phyloP scores from a whole-genome alignment of 345 rosid species.

The Camelina neglecta region DNA sequence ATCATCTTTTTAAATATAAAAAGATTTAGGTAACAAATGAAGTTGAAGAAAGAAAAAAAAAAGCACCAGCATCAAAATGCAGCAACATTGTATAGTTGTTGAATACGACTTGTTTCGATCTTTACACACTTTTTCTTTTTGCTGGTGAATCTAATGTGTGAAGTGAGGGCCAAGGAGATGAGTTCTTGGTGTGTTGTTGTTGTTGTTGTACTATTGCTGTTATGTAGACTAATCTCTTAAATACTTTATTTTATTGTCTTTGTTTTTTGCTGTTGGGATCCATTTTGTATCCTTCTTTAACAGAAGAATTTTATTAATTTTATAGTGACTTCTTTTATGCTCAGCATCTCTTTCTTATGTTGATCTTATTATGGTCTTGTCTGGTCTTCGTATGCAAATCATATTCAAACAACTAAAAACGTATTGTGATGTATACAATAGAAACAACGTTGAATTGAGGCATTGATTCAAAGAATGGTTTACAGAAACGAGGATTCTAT shows the following conservation, averaged over 20 bases:
- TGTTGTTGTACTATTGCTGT: slow-evolving; percentile 25
- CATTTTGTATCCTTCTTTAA: slow-evolving; percentile 32
- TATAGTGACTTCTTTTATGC: not conserved
- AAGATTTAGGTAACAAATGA: slow-evolving; percentile 38
- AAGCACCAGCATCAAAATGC: slow-evolving; percentile 25
- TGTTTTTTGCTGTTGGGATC: slow-evolving; percentile 9
- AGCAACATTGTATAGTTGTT: slow-evolving; percentile 40
- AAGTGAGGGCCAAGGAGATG: slow-evolving; percentile 27
- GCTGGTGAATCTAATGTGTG: slow-evolving; percentile 42
- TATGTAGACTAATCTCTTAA: slow-evolving; percentile 44
- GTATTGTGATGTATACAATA: not conserved
- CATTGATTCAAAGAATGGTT: slow-evolving; percentile 8
- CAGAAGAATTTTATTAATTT: slow-evolving; percentile 32
- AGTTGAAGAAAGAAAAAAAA: slow-evolving; percentile 10
- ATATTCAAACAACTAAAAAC: not conserved
- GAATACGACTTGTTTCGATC: slow-evolving; percentile 22
- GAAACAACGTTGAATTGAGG: not conserved
- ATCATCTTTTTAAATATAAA: slow-evolving; percentile 5
- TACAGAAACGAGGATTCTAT: slow-evolving; percentile 27
- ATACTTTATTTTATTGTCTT: not conserved
- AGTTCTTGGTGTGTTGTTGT: slow-evolving; percentile 41
- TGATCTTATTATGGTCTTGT: not conserved
- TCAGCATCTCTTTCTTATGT: not conserved
- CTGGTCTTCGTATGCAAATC: not conserved
- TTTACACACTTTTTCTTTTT: slow-evolving; percentile 11